These are phyloP conservation scores for Dryadomyces quercus-mongolicae DNA, from an alignment of 2,329 filamentous ascomycete species.

Conservation along the genomic window DNA sequence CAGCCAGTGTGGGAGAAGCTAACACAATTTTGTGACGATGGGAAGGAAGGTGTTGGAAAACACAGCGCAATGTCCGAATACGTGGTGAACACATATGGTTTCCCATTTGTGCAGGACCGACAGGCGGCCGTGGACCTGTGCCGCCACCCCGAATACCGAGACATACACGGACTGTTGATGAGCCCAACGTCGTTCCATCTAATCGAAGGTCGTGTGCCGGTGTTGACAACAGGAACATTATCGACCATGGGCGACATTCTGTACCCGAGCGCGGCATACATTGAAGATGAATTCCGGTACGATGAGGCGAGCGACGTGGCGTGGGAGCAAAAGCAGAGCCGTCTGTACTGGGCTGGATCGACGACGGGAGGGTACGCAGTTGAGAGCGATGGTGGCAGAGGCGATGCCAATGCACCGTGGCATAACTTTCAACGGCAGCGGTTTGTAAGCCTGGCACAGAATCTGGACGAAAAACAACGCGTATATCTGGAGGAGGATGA, in stretches of 20 bases:
- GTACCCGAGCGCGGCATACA: slow-evolving; percentile 31
- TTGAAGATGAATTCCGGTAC: not conserved
- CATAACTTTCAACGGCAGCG: slow-evolving; percentile 33
- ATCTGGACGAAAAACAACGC: slow-evolving; percentile 15
- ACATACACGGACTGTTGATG: slow-evolving; percentile 31
- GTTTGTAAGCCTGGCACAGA: slow-evolving; percentile 25
- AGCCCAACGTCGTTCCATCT: slow-evolving; percentile 28
- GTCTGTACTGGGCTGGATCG: slow-evolving; percentile 45
- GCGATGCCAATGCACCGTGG: slow-evolving; percentile 20
- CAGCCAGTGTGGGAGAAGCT: slow-evolving; percentile 19
- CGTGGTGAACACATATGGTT: slow-evolving; percentile 12
- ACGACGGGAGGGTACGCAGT: slow-evolving; percentile 34
- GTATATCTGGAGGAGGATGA: slow-evolving; percentile 18
- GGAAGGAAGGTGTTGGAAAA: not conserved
- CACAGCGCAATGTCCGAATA: not conserved
- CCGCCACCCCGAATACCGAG: slow-evolving; percentile 28
- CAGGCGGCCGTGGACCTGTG: slow-evolving; percentile 26
- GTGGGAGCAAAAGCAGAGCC: slow-evolving; percentile 37
- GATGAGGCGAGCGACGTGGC: slow-evolving; percentile 20
- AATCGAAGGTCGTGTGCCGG: slow-evolving; percentile 27
- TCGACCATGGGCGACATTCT: slow-evolving; percentile 40
- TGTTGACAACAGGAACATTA: slow-evolving; percentile 30
- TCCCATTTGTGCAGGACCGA: slow-evolving; percentile 25
- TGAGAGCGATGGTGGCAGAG: slow-evolving; percentile 9
- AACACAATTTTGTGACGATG: slow-evolving; percentile 17